Evolutionary conservation across 805 yeast genomes (phyloP), one percentile per base, ranked within the genome.

Genomic region (Pichia paraexigua): DNA sequence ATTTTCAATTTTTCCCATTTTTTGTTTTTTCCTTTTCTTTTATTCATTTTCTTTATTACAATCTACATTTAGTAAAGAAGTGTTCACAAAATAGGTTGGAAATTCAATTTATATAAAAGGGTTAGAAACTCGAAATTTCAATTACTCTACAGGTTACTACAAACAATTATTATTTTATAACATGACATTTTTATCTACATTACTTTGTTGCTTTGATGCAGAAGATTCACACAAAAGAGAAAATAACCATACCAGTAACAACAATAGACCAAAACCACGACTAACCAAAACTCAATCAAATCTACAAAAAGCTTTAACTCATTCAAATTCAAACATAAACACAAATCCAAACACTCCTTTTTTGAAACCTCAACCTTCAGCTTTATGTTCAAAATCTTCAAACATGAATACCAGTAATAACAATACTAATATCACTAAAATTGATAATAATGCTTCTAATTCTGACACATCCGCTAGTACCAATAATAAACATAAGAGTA

Each of bases 141-240:
- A 35, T 17, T n/a, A 35, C 39, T 35, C 17, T n/a, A 32, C 37
- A 27, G 17, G 5, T 35, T 20, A 35, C 11, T 35, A 35, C 11
- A n/a, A 35, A n/a, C 39, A 17, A 17, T 10, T 35, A 15, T 10
- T 17, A 17, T 35, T 35, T 35, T n/a, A 35, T n/a, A 27, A 40
- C 45, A 68, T 68, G 72, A 63, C 71, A 43, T 64, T 68, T 57
- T 53, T 67, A 51, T 62, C 70, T 17, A 57, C 65, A 9, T 45
- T 69, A 32, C 57, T 69, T 52, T 69, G 72, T 53, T 69, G 72
- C 56, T 67, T 65, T 59, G 68, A 61, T 51, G 56, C 57, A 41
- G 64, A 60, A 43, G 65, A 63, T 46, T 58, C 63, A 50, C 63
- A 56, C 28, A 58, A 63, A 56, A 63, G 60, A 52, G 64, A 66